phyloP scores from a whole-genome alignment of 164 flowering plant species.

The Hamamelis virginiana region DNA sequence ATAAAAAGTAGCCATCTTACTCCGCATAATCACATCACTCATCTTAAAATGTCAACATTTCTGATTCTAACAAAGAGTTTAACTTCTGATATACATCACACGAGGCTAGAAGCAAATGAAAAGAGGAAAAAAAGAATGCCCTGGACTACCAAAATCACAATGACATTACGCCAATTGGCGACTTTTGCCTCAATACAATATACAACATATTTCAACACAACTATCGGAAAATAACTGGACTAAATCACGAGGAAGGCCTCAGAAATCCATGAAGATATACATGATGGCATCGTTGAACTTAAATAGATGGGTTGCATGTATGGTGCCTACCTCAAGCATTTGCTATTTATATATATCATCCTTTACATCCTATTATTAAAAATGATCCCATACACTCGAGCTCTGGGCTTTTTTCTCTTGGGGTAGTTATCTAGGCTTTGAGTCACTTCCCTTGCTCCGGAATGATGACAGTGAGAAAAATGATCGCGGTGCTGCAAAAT shows the following conservation, averaged over 20 bases:
- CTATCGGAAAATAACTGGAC: conserved; percentile 11
- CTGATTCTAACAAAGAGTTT: conserved; percentile 14
- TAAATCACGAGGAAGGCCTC: conserved; percentile 12
- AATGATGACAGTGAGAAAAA: conserved; percentile 91
- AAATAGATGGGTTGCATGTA: conserved; percentile 8
- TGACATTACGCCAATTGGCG: conserved; percentile 22
- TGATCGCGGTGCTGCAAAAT: conserved; percentile 78
- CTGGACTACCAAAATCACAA: conserved; percentile 36
- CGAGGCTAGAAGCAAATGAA: conserved; percentile 8
- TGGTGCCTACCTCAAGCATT: conserved; percentile 26
- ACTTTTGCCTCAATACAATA: conserved; percentile 21
- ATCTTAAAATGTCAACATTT: conserved; percentile 16
- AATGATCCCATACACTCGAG: conserved; percentile 10
- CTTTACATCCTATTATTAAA: conserved; percentile 19
- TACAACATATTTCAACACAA: conserved; percentile 26
- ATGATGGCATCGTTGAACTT: conserved; percentile 11
- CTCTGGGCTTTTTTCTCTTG: conserved; percentile 1
- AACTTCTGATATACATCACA: conserved; percentile 21
- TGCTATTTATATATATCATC: conserved; percentile 16
- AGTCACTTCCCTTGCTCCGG: conserved; percentile 92
- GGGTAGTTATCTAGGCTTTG: conserved; percentile 62
- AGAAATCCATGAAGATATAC: conserved; percentile 18
- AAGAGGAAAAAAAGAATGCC: conserved; percentile 14
- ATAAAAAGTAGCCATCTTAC: background rate
- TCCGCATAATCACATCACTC: conserved; percentile 22